Percentiles rank a stretch among this genome's conserved stretches.
These are phyloP conservation scores for Chimonanthus praecox DNA, from an alignment of 164 flowering plant species.

Conservation along the genomic window DNA sequence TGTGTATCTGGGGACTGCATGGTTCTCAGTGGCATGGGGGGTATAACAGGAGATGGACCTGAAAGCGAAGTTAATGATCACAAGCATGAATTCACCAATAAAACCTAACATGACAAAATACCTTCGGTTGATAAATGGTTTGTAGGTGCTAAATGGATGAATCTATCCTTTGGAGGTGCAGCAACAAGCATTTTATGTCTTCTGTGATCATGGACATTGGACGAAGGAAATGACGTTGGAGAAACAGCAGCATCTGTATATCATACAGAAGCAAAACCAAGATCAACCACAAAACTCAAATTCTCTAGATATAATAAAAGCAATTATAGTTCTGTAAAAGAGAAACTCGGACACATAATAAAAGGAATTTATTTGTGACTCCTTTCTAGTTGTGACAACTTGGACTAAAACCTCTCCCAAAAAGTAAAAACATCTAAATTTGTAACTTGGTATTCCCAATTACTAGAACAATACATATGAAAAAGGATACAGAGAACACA, in stretches of 20 bases:
- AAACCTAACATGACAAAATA: slow-evolving; percentile 5
- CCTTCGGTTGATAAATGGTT: slow-evolving; percentile 27
- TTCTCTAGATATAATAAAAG: no score
- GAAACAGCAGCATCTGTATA: slow-evolving; percentile 25
- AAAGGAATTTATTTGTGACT: no score
- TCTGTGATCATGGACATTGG: slow-evolving; percentile 15
- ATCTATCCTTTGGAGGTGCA: slow-evolving; percentile 26
- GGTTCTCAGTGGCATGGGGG: slow-evolving; percentile 29
- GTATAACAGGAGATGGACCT: slow-evolving; percentile 25
- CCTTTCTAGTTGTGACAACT: neutral
- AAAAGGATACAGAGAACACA: no score
- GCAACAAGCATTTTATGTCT: slow-evolving; percentile 25
- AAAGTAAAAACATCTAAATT: no score
- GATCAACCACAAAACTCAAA: neutral
- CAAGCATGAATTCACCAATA: slow-evolving; percentile 3
- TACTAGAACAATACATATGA: no score
- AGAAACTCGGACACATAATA: no score
- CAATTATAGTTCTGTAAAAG: no score
- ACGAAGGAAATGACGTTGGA: slow-evolving; percentile 31
- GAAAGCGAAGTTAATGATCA: slow-evolving; percentile 1
- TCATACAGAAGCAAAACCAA: neutral
- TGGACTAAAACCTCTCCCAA: neutral
- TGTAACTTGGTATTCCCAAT: neutral
- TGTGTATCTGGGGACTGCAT: slow-evolving; percentile 6
- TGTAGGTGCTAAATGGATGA: slow-evolving; percentile 19